Conservation (phyloP, 192 early-diverging fungal species). For the Paraglomus brasilianum region DNA sequence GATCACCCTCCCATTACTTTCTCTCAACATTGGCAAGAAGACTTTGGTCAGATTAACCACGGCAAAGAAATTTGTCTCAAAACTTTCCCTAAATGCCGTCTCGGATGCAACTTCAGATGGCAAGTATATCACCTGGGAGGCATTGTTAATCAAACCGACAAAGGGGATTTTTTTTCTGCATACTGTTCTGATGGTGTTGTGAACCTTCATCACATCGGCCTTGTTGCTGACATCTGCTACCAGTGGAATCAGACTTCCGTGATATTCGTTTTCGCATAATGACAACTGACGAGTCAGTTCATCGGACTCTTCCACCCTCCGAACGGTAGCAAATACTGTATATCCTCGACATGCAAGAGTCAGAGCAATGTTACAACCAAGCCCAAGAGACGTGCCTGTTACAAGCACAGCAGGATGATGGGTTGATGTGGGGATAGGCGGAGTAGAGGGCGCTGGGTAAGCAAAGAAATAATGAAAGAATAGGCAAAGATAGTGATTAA, state of each 20-base stretch:
- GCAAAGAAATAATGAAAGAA: too few relatives aligned
- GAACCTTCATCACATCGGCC: neutral
- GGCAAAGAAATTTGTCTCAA: slow-evolving; percentile 30
- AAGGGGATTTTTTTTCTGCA: neutral
- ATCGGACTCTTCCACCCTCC: slow-evolving; percentile 8
- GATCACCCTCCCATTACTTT: slow-evolving; percentile 18
- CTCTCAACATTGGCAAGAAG: slow-evolving; percentile 25
- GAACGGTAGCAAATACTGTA: slow-evolving; percentile 22
- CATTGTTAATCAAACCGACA: slow-evolving; percentile 22
- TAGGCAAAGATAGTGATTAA: neutral
- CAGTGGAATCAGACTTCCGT: neutral
- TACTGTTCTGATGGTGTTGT: neutral
- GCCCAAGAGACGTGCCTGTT: slow-evolving; percentile 18
- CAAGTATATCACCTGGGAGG: slow-evolving; percentile 5
- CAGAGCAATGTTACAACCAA: slow-evolving; percentile 12
- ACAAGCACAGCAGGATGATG: slow-evolving; percentile 25
- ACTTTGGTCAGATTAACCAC: slow-evolving; percentile 23
- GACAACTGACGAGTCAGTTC: neutral
- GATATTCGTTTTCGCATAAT: neutral
- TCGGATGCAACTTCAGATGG: slow-evolving; percentile 27
- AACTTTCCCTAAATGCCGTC: slow-evolving; percentile 10
- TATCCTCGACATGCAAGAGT: slow-evolving; percentile 13
- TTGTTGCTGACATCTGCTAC: slow-evolving; percentile 5
- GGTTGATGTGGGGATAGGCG: neutral
- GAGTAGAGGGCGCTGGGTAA: too few relatives aligned